Evolutionary conservation across 2,329 filamentous ascomycete species (phyloP).

Genomic region (Fusarium setosum): DNA sequence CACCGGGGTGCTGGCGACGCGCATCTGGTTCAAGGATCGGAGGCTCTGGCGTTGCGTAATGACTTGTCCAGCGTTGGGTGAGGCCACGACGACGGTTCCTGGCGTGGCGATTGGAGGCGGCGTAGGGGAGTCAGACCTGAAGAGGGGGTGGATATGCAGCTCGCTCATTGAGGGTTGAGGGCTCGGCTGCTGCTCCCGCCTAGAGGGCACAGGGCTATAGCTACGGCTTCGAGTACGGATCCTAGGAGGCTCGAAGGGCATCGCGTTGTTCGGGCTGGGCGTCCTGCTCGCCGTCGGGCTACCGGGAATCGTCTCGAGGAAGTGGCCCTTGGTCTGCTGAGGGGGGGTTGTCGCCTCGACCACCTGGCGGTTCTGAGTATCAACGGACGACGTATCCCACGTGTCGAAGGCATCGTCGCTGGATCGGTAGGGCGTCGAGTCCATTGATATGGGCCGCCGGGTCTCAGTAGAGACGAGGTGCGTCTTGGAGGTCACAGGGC

Average conservation of each 20-base stretch:
- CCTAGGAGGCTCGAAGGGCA: conserved; percentile 67
- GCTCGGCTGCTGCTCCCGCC: conserved; percentile 42
- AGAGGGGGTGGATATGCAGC: conserved; percentile 81
- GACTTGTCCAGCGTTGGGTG: conserved; percentile 74
- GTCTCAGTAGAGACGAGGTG: conserved; percentile 61
- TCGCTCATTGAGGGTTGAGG: conserved; percentile 58
- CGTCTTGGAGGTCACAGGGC: conserved; percentile 68
- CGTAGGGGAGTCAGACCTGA: conserved; percentile 76
- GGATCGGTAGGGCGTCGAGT: conserved; percentile 54
- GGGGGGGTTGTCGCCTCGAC: conserved; percentile 62
- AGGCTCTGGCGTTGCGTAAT: conserved; percentile 66
- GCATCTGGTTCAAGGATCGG: conserved; percentile 63
- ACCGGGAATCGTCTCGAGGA: conserved; percentile 78
- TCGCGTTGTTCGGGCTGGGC: conserved; percentile 69
- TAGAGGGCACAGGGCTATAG: conserved; percentile 57
- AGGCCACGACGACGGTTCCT: conserved; percentile 77
- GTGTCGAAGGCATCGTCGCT: conserved; percentile 76
- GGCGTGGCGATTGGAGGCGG: conserved; percentile 75
- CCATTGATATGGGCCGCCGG: conserved; percentile 60
- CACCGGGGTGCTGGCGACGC: conserved; percentile 65
- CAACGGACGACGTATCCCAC: conserved; percentile 79
- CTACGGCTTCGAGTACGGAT: conserved; percentile 60
- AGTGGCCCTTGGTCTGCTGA: conserved; percentile 57
- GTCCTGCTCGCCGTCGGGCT: conserved; percentile 73
- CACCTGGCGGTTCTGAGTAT: conserved; percentile 69